These are phyloP conservation scores for Pythium coloratum DNA, from an alignment of 352 stramenopile species.

Conservation along the genomic window DNA sequence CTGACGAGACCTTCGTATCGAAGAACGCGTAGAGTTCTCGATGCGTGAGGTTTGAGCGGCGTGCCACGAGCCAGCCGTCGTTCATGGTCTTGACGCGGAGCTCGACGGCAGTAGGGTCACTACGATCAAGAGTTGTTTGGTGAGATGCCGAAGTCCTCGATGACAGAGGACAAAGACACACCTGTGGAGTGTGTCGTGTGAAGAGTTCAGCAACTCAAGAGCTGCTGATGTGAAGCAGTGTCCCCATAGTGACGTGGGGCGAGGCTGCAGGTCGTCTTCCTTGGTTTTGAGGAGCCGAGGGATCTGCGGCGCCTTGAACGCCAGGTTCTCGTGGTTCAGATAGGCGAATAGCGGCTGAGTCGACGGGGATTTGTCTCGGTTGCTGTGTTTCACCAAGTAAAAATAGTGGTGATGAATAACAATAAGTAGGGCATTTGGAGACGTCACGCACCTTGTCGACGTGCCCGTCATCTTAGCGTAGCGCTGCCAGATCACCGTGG, in stretches of 20 bases:
- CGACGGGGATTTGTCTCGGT: not conserved
- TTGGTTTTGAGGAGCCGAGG: slow-evolving; percentile 54
- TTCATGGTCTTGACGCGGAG: slow-evolving; percentile 56
- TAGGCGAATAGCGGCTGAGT: slow-evolving; percentile 48
- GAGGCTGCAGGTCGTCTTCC: slow-evolving; percentile 48
- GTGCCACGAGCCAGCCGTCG: slow-evolving; percentile 57
- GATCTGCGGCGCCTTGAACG: slow-evolving; percentile 50
- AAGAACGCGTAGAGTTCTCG: slow-evolving; percentile 65
- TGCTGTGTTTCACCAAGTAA: not conserved
- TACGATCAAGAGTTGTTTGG: not conserved
- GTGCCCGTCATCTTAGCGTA: slow-evolving; percentile 13
- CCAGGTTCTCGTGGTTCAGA: slow-evolving; percentile 54
- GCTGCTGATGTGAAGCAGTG: slow-evolving; percentile 49
- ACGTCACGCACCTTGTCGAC: slow-evolving; percentile 11
- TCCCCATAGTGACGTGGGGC: slow-evolving; percentile 39
- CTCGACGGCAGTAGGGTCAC: slow-evolving; percentile 37
- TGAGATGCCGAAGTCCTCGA: too few relatives aligned
- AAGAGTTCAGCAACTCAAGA: slow-evolving; percentile 39
- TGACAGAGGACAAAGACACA: slow-evolving; percentile 2
- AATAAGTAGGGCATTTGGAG: too few relatives aligned
- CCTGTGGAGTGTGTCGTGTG: slow-evolving; percentile 44
- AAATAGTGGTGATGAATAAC: not conserved
- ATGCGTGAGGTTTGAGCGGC: slow-evolving; percentile 42
- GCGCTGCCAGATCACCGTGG: slow-evolving; percentile 8
- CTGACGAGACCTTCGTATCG: slow-evolving; percentile 58